Evolutionary conservation across 257 asterid genomes (phyloP).

Genomic region (Coffea canephora): DNA sequence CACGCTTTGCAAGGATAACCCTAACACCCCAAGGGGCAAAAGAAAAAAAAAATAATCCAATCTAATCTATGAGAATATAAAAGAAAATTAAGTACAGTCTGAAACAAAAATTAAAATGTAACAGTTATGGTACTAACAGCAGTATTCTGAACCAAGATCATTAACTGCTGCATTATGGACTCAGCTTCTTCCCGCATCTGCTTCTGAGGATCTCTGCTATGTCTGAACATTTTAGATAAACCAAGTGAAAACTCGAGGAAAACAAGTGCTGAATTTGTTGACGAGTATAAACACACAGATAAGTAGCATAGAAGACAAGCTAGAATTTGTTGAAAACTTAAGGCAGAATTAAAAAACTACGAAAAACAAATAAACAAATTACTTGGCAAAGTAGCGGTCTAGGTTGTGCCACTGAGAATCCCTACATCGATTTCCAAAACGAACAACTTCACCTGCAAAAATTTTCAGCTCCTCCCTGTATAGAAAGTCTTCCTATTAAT

Average conservation of each 20-base stretch:
- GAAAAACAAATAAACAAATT: conserved; percentile 14
- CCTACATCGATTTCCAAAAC: conserved; percentile 84
- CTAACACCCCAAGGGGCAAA: background rate
- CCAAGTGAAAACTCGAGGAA: background rate
- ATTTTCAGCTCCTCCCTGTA: conserved; percentile 73
- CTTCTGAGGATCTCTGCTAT: conserved; percentile 59
- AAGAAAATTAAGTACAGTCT: background rate
- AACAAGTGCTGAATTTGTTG: background rate
- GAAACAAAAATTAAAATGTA: background rate
- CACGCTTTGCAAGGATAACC: background rate
- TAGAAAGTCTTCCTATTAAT: background rate
- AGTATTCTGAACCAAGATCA: conserved; percentile 62
- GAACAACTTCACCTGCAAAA: conserved; percentile 72
- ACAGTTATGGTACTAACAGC: conserved; percentile 58
- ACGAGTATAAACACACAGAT: background rate
- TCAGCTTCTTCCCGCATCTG: conserved; percentile 61
- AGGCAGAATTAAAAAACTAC: background rate
- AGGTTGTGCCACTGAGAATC: conserved; percentile 91
- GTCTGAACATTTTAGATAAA: conserved; percentile 39
- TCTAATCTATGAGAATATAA: background rate
- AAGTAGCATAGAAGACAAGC: background rate
- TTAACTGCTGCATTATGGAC: conserved; percentile 58
- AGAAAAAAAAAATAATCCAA: background rate
- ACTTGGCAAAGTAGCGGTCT: conserved; percentile 81
- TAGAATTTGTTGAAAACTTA: background rate